Base-by-base conservation (phyloP, 768 basidiomycete species). In the Coprinopsis cinerea region DNA sequence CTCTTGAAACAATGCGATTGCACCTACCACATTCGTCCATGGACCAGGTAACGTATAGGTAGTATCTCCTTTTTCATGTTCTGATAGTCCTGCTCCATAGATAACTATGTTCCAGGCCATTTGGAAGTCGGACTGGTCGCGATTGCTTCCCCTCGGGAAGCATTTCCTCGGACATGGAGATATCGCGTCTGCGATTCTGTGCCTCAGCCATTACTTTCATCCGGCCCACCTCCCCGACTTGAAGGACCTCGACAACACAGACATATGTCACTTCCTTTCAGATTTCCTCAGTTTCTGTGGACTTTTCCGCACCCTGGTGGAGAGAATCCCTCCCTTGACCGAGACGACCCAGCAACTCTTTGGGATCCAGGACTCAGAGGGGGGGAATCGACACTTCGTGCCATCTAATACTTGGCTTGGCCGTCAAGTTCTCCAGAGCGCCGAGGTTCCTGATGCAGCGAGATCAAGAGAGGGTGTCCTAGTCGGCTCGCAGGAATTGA, bases 171-270 rank as follows among this genome's bases (percentile, higher is more conserved):
- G n/a, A 30, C 44, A 5, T 10, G 18, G 14, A 7, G 44, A 45
- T 4, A 4, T 6, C 13, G 20, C 20, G 5, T n/a, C 44, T n/a
- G 69, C 73, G 10, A 53, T 75, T 0, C 60, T 79, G 10, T 75
- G 75, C 49, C 57, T 76, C 14, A 71, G 78, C 53, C 69, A 72
- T 47, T 58, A 61, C 26, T 77, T 75, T 52, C 25, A 30, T 23
- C 25, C 27, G 15, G 49, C 50, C 14, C 50, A 51, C 10, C 56
- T 65, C 4, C 64, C 67, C 11, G 53, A 44, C 5, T 59, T 72
- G 24, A 53, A 56, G 17, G 53, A 56, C 2, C 55, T 64, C 27
- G 53, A 48, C 0, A 56, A 61, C 1, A 36, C 55, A 13, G 67
- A 65, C 13, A 53, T 75, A 3, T 58, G 63, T 14, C 42, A 56